Base-by-base conservation (phyloP, 768 basidiomycete species). In the Baorangia bicolor region DNA sequence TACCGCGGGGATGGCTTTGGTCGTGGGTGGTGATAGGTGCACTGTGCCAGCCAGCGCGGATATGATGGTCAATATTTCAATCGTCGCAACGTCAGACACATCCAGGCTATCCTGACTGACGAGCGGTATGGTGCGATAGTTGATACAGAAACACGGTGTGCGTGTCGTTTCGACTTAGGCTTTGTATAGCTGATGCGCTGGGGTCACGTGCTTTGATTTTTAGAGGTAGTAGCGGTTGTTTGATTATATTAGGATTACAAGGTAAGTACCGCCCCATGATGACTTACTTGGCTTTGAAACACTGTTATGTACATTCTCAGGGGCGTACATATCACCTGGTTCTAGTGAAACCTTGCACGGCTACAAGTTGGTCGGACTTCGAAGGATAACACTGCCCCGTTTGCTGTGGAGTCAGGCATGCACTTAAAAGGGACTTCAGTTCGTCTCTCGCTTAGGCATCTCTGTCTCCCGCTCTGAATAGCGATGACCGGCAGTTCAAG, bases 121-220 rank as follows among this genome's bases (percentile, higher is more conserved):
- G 46, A n/a, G 20, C n/a, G 18, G 34, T n/a, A n/a, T 12, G 25
- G 33, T 42, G 47, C 37, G n/a, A n/a, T n/a, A 14, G 25, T 39
- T 38, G 11, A 28, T n/a, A 49, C 2, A 49, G 46, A 27, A 51
- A 38, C 45, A 51, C 64, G 56, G 0, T 59, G 58, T 30, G 63
- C 57, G 66, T 55, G 55, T 61, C 21, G 44, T n/a, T 51, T 53
- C 11, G 4, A 42, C 27, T 16, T 14, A 12, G 33, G 30, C 1
- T 8, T 31, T 20, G 44, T 16, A 11, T 40, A 10, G 4, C 1
- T 27, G 33, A 47, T 49, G 55, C 44, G 51, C 9, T 21, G 13
- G 0, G 33, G 35, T 63, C 62, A 63, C 62, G 58, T 63, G 62
- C 16, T 42, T 57, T 64, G 34, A 60, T 42, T 59, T 63, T 27